These are phyloP conservation scores for Alternaria dauci DNA, from an alignment of 2,329 filamentous ascomycete species.

Conservation along the genomic window DNA sequence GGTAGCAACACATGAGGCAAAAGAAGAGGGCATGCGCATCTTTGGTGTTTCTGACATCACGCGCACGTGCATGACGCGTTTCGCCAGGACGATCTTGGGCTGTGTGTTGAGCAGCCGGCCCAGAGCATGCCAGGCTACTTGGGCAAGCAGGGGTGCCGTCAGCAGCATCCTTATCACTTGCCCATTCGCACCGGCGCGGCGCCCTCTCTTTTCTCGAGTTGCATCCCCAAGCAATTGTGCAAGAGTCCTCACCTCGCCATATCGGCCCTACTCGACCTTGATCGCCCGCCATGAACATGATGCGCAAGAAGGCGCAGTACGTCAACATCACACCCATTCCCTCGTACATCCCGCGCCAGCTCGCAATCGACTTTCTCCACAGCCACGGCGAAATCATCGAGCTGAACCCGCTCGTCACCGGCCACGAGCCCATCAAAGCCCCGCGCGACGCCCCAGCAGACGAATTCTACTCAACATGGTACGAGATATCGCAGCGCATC, in stretches of 20 bases:
- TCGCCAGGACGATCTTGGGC: conserved; percentile 19
- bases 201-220: conserved; percentile 1
- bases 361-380: conserved; percentile 76
- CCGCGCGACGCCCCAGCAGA: conserved; percentile 73
- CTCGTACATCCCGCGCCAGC: conserved; percentile 73
- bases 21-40: conserved; percentile 2
- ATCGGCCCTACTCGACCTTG: conserved; percentile 3
- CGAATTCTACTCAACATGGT: conserved; percentile 78
- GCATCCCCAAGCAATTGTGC: conserved; percentile 5
- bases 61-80: conserved; percentile 39
- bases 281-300: conserved; percentile 40
- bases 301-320: conserved; percentile 68
- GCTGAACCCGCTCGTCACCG: conserved; percentile 72
- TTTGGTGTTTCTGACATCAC: conserved; percentile 31
- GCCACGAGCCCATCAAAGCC: conserved; percentile 69
- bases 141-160: conserved; percentile 21
- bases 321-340: conserved; percentile 76
- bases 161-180: conserved; percentile 13
- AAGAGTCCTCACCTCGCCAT: not conserved
- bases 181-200: conserved; percentile 1
- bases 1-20: not conserved
- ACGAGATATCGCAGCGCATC: conserved; percentile 74
- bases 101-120: conserved; percentile 19
- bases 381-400: conserved; percentile 75
- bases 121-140: conserved; percentile 13